Base-by-base conservation (phyloP, 2,329 filamentous ascomycete species). In the Penicillium sp. region DNA sequence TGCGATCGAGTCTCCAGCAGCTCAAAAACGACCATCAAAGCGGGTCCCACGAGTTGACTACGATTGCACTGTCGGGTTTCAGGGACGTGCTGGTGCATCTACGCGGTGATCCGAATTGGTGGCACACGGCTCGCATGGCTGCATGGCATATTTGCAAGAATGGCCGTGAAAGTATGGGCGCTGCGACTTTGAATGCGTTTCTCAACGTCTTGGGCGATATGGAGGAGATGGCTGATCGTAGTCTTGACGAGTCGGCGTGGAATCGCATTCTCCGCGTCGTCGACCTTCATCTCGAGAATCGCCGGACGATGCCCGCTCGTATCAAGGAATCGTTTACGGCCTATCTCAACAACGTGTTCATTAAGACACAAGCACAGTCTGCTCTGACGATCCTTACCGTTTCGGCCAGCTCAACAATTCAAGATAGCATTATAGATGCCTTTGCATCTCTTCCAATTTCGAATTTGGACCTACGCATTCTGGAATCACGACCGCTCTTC, bases 131-230 rank as follows among this genome's bases (percentile, higher is more conserved):
- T n/a, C 73, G 80, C 12, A 75, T 80, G 69, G 74, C 73, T 2
- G 80, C 77, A 2, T 87, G 84, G 79, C 80, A 85, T 63, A 68
- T 87, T 1, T 81, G 79, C 66, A 83, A 83, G 59, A 82, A 83
- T 46, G 81, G 82, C 0, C 76, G 82, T n/a, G 81, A 83, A 54
- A 83, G 78, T 62, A 87, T 87, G 82, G 78, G 78, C 1, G 78
- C 82, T 0, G 77, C 82, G 1, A 81, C 85, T 25, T 70, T 81
- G 33, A 67, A 63, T 47, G 59, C 62, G 15, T 46, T 68, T 24
- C 42, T 67, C 3, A 41, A 46, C 2, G 52, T 65, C 1, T 46
- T 71, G 10, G 49, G 57, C 33, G 58, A 59, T 33, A 55, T 65
- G 28, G 47, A 62, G 40, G 23, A 66, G 55, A 39, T 58, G 69